Base-by-base conservation (phyloP, 2,329 filamentous ascomycete genomes). In the Aspergillus vadensis region DNA sequence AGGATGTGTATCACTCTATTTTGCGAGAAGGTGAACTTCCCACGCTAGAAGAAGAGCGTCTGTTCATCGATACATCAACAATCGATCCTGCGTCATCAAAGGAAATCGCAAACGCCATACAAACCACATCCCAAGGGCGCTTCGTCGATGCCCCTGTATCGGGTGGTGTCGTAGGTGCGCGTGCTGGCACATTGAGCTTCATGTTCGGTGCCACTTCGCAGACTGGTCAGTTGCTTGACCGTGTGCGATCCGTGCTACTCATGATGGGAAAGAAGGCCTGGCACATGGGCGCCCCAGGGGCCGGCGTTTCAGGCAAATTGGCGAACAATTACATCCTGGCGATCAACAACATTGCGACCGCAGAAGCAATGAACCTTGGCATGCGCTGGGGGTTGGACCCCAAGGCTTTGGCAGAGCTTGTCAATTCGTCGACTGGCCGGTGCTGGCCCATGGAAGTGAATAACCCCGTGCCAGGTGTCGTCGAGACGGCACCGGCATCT, bases 101-200 rank as follows among this genome's bases (percentile, higher is more conserved):
- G 41, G 84, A 87, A 66, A 89, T 98, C 5, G 92, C 92, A 21
- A 82, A 87, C 62, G 83, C 84, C 23, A 88, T 96, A 1, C 85
- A 82, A 59, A 84, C 85, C 5, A 86, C 86, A 1, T 82, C 85
- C 1, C 85, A 89, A 72, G 91, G 91, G 56, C 84, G 83, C 55
- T 97, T 98, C 72, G 88, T 97, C 60, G 95, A 99, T 74, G 94
- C 95, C 3, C 95, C 95, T 48, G 97, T 99, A 89, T 98, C 94
- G 0, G 95, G 95, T 51, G 95, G 95, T 54, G 93, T 97, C 0
- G 92, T 98, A 5, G 95, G 94, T 47, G 95, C 95, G 10, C 83
- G 87, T 5, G 92, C 92, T 12, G 95, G 90, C 36, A 93, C 92
- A 0, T 81, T 99, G 60, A 97, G 93, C 0, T 99, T 99, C 76